These are phyloP conservation scores for Xylaria cubensis DNA, from an alignment of 495 filamentous ascomycete genomes.

Conservation along the genomic window DNA sequence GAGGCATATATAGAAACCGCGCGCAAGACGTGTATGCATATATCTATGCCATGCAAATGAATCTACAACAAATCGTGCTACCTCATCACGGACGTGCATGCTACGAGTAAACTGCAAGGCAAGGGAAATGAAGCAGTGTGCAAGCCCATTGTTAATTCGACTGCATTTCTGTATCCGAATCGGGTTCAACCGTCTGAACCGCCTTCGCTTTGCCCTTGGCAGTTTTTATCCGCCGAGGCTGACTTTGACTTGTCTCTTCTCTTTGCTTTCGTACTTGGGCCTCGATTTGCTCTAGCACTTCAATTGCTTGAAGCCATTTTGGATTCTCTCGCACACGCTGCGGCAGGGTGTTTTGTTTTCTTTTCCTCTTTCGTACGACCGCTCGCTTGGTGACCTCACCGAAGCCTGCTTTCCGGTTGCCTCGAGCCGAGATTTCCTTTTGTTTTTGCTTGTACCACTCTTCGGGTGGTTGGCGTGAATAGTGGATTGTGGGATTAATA, in stretches of 20 bases:
- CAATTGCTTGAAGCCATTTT: constrained; percentile 35
- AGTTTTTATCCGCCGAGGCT: constrained; percentile 3
- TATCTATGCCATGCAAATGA: background rate
- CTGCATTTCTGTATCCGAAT: constrained; percentile 14
- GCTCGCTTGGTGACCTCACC: constrained; percentile 36
- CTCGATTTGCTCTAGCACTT: constrained; percentile 35
- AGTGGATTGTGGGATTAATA: constrained; percentile 55
- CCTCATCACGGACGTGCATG: background rate
- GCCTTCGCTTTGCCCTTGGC: background rate
- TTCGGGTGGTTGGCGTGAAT: constrained; percentile 44
- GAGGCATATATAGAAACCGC: constrained; percentile 6
- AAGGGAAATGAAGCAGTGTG: background rate
- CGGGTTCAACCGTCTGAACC: background rate
- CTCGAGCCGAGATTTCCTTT: constrained; percentile 50
- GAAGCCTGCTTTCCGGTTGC: constrained; percentile 49
- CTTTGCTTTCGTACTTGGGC: background rate
- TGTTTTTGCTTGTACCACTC: constrained; percentile 50
- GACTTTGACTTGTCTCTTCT: background rate
- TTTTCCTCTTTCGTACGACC: constrained; percentile 34
- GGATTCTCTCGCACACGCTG: constrained; percentile 38
- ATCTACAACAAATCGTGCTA: background rate
- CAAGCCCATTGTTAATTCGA: background rate
- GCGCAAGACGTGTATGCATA: background rate
- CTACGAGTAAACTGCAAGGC: background rate
- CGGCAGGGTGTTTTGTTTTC: constrained; percentile 29